Conservation (phyloP, 108 stramenopile species). For the Skeletonema tropicum region DNA sequence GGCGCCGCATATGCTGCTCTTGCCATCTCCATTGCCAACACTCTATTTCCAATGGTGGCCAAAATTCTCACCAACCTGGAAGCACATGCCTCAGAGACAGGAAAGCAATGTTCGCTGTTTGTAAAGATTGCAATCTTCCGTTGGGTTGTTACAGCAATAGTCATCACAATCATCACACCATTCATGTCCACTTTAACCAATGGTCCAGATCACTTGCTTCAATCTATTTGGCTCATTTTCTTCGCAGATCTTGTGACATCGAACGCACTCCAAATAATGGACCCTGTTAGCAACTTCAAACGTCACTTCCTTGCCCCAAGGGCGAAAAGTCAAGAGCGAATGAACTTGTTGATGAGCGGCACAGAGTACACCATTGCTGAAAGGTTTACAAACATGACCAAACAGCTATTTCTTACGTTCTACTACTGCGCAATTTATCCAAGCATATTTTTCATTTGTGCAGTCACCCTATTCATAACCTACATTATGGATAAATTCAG, state of each 20-base stretch:
- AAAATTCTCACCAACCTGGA: conserved; percentile 74
- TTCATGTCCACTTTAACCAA: conserved; percentile 59
- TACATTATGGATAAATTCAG: conserved; percentile 79
- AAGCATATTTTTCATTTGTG: conserved; percentile 71
- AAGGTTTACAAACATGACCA: conserved; percentile 66
- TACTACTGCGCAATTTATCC: conserved; percentile 87
- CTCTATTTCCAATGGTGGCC: conserved; percentile 78
- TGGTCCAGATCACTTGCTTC: conserved; percentile 39
- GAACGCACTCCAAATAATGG: conserved; percentile 61
- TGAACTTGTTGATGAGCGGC: conserved; percentile 84
- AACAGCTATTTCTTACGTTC: conserved; percentile 74
- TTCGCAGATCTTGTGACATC: conserved; percentile 80
- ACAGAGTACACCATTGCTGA: conserved; percentile 77
- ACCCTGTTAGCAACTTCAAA: conserved; percentile 64
- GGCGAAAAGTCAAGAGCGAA: conserved; percentile 76
- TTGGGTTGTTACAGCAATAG: conserved; percentile 83
- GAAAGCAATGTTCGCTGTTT: conserved; percentile 72
- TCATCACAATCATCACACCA: conserved; percentile 83
- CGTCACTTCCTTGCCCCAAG: conserved; percentile 81
- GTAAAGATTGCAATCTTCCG: conserved; percentile 78
- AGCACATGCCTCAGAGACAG: conserved; percentile 70
- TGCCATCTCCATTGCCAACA: conserved; percentile 72
- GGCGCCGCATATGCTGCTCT: conserved; percentile 49
- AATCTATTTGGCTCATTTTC: conserved; percentile 53
- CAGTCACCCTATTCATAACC: conserved; percentile 68